These are phyloP conservation scores for Fusarium foetens DNA, from an alignment of 2,329 filamentous ascomycete genomes.

Conservation along the genomic window DNA sequence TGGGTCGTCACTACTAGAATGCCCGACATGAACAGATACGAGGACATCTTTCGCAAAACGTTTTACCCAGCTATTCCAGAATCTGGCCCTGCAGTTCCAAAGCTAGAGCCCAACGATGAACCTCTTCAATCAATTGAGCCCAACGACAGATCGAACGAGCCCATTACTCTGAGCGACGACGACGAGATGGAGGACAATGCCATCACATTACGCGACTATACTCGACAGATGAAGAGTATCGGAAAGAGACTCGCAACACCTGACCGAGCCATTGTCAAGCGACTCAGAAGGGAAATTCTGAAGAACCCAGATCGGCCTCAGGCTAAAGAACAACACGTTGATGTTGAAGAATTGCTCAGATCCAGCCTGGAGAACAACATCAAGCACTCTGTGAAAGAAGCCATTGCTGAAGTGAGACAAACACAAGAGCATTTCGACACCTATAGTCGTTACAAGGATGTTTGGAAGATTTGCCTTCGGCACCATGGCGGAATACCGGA, in stretches of 20 bases:
- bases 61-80: rapidly evolving
- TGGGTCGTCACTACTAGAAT: not conserved
- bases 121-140: not conserved
- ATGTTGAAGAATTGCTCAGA: too few relatives aligned
- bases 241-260: not conserved
- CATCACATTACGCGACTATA: rapidly evolving
- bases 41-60: rapidly evolving
- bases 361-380: too few relatives aligned
- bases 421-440: not conserved
- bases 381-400: too few relatives aligned
- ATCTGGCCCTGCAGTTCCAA: rapidly evolving
- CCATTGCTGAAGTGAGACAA: rapidly evolving
- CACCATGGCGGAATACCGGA: not conserved
- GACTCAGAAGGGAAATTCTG: rapidly evolving
- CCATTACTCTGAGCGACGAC: rapidly evolving
- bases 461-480: not conserved
- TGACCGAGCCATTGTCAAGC: rapidly evolving
- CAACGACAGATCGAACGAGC: rapidly evolving
- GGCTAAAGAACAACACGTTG: not conserved
- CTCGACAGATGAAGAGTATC: rapidly evolving
- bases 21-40: rapidly evolving
- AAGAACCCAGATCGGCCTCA: not conserved
- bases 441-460: not conserved
- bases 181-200: rapidly evolving
- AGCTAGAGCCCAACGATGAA: rapidly evolving